Conservation (phyloP, 106 monocot species). For the Dioscorea zingiberensis region DNA sequence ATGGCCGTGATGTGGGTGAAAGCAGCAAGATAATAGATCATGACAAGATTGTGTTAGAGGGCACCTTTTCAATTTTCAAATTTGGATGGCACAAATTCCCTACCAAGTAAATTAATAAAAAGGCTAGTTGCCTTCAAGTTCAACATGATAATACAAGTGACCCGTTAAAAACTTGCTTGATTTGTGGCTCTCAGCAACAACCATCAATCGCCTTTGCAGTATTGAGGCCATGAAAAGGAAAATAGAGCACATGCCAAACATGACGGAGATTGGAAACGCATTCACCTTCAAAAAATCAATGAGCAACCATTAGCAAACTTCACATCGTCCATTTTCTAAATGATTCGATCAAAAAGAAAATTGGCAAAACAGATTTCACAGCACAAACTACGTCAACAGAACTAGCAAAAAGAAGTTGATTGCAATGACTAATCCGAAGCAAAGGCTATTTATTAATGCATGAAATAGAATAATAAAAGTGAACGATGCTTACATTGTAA, state of each 20-base stretch:
- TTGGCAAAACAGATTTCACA: no score
- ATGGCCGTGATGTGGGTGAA: background rate
- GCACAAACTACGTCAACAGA: no score
- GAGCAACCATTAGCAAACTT: no score
- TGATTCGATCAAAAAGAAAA: no score
- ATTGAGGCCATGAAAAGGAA: slow-evolving; percentile 96
- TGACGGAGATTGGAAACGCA: slow-evolving; percentile 89
- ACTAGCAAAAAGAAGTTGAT: no score
- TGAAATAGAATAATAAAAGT: no score
- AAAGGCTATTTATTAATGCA: no score
- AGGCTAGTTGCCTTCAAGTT: background rate
- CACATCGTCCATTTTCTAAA: no score
- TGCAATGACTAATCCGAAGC: no score
- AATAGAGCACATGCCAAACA: slow-evolving; percentile 99
- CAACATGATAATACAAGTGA: background rate
- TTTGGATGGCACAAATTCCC: no score
- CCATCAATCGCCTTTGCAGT: slow-evolving; percentile 87
- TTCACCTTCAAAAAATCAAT: slow-evolving; percentile 53
- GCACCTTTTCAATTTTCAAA: no score
- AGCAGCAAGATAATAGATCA: background rate
- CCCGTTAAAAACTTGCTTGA: slow-evolving; percentile 46
- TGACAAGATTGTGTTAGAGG: background rate
- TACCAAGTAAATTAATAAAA: no score
- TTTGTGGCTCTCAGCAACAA: slow-evolving; percentile 64
- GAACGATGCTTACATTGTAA: slow-evolving; percentile 73